A percentile compares a stretch with the other conserved stretches of the same genome.
Conservation (phyloP, 2,329 filamentous ascomycete genomes). For the Sclerotinia minor region DNA sequence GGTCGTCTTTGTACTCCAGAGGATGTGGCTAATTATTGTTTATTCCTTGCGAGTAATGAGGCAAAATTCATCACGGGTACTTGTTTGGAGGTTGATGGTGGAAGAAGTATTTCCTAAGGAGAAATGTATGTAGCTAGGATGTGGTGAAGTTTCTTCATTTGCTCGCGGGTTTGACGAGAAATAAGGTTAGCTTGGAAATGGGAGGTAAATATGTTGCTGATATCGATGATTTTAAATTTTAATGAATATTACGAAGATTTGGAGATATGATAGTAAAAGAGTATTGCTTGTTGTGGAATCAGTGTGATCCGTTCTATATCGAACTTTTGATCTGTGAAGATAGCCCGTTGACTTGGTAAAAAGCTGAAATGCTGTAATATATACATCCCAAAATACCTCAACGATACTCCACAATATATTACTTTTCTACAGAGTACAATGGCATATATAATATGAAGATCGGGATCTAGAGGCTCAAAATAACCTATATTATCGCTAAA, state of each 20-base stretch:
- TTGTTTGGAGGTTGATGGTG: conserved; percentile 66
- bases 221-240: neutral
- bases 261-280: neutral
- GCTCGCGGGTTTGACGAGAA: neutral
- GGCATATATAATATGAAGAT: no score
- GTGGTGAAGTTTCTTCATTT: neutral
- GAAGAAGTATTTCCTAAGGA: conserved; percentile 43
- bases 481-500: no score
- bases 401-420: neutral
- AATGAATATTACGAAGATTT: neutral
- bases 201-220: neutral
- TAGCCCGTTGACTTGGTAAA: neutral
- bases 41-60: conserved; percentile 71
- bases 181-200: neutral
- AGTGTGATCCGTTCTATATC: neutral
- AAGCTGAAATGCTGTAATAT: neutral
- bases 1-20: conserved; percentile 57
- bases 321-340: neutral
- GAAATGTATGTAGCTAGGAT: neutral
- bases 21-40: conserved; percentile 70
- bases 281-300: no score
- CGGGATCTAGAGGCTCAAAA: no score
- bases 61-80: conserved; percentile 70
- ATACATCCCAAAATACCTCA: neutral
- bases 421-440: no score